Conservation (phyloP, 345 rosid genomes). For the Psidium friedrichsthalianum region DNA sequence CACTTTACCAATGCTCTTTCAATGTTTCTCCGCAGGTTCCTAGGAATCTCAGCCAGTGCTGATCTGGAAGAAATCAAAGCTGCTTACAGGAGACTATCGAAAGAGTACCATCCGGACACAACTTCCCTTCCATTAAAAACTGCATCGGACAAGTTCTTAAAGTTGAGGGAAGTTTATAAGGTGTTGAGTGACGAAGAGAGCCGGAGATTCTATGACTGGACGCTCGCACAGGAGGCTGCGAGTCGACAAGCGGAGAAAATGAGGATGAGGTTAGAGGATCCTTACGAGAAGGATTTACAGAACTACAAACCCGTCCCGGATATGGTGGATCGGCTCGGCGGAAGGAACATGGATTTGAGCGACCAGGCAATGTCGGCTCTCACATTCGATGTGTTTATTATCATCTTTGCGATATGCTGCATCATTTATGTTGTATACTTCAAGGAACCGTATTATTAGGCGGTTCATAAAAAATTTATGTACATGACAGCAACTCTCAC, state of each 20-base stretch:
- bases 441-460: conserved; percentile 47
- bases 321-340: conserved; percentile 80
- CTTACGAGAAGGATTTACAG: conserved; percentile 39
- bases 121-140: conserved; percentile 75
- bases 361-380: conserved; percentile 85
- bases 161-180: conserved; percentile 52
- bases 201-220: conserved; percentile 80
- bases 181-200: conserved; percentile 56
- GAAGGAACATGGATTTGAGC: conserved; percentile 63
- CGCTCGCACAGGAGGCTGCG: conserved; percentile 77
- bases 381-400: conserved; percentile 45
- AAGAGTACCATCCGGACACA: conserved; percentile 95
- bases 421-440: conserved; percentile 49
- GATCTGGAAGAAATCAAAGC: conserved; percentile 85
- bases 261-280: conserved; percentile 67
- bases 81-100: conserved; percentile 74
- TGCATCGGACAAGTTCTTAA: conserved; percentile 82
- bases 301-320: conserved; percentile 50
- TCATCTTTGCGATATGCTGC: conserved; percentile 49
- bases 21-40: conserved; percentile 32
- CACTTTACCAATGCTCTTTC: neutral
- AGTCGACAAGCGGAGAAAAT: conserved; percentile 75
- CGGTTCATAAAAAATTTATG: neutral
- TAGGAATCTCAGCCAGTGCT: conserved; percentile 58
- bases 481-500: neutral